A percentile compares a stretch with the other conserved stretches of the same genome.
phyloP scores from a whole-genome alignment of 495 filamentous ascomycete species.

The Bathelium albidoporum region DNA sequence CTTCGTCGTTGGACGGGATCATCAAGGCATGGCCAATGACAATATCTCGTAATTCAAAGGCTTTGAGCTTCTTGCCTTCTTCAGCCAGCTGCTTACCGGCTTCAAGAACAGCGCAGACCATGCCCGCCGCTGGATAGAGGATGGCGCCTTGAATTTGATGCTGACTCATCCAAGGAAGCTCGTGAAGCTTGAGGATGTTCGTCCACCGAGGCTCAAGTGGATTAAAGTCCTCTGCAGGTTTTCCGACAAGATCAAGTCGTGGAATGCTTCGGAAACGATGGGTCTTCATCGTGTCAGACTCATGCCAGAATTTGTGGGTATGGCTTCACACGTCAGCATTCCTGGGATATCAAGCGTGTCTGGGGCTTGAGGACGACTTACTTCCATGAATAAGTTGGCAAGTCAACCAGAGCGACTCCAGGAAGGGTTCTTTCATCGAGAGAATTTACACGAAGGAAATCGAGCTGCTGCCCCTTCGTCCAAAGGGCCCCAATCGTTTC shows the following conservation, averaged over 20 bases:
- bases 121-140: conserved; percentile 36
- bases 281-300: conserved; percentile 32
- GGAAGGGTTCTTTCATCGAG: not conserved
- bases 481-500: conserved; percentile 2
- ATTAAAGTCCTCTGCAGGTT: conserved; percentile 37
- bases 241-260: conserved; percentile 47
- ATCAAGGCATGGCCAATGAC: conserved; percentile 5
- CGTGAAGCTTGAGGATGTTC: conserved; percentile 31
- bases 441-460: conserved; percentile 3
- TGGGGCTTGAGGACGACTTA: not conserved
- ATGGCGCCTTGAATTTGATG: conserved; percentile 32
- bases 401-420: not conserved
- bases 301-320: conserved; percentile 9
- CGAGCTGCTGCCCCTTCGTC: conserved; percentile 1
- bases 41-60: not conserved
- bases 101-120: conserved; percentile 35
- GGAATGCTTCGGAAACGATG: conserved; percentile 38
- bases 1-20: not conserved
- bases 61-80: conserved; percentile 1
- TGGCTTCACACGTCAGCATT: not conserved
- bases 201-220: conserved; percentile 40
- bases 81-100: conserved; percentile 14
- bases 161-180: conserved; percentile 37
- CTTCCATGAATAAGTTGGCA: conserved; percentile 4
- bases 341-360: not conserved